Evolutionary conservation across 768 basidiomycete species (phyloP).

Genomic region (Coprinellus micaceus): DNA sequence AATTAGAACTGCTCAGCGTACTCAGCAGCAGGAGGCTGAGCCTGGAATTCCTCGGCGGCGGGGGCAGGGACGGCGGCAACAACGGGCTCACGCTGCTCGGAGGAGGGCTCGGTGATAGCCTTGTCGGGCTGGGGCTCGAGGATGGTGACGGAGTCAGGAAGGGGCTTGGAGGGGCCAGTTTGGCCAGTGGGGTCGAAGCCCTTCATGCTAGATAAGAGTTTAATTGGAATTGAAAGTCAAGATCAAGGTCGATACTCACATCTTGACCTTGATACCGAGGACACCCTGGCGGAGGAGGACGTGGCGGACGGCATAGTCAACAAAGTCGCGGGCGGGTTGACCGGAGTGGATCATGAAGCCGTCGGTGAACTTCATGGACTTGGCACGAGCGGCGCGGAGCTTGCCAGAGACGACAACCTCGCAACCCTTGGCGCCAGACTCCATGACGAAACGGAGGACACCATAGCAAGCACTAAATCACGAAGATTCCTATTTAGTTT

Average conservation of each 20-base stretch:
- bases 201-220: conserved; percentile 73
- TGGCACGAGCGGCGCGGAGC: conserved; percentile 98
- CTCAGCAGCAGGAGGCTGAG: conserved; percentile 36
- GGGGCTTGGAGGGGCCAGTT: conserved; percentile 84
- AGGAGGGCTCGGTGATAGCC: conserved; percentile 81
- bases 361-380: conserved; percentile 99
- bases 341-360: conserved; percentile 99
- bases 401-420: conserved; percentile 99
- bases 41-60: conserved; percentile 48
- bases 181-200: conserved; percentile 90
- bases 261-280: conserved; percentile 99
- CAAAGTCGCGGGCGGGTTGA: conserved; percentile 95
- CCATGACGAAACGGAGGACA: conserved; percentile 99
- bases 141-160: conserved; percentile 92
- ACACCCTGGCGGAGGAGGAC: conserved; percentile 98
- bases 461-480: conserved; percentile 71
- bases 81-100: conserved; percentile 78
- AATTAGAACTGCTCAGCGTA: conserved; percentile 57
- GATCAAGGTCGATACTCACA: conserved; percentile 44
- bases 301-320: conserved; percentile 96
- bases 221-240: conserved; percentile 6
- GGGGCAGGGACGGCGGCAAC: conserved; percentile 49
- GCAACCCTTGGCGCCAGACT: conserved; percentile 98
- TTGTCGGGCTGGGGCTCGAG: conserved; percentile 89
- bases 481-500: not conserved